A percentile compares a stretch with the other conserved stretches of the same genome.
Evolutionary conservation across 2,329 filamentous ascomycete species (phyloP).

Genomic region (Diplodia sapinea): DNA sequence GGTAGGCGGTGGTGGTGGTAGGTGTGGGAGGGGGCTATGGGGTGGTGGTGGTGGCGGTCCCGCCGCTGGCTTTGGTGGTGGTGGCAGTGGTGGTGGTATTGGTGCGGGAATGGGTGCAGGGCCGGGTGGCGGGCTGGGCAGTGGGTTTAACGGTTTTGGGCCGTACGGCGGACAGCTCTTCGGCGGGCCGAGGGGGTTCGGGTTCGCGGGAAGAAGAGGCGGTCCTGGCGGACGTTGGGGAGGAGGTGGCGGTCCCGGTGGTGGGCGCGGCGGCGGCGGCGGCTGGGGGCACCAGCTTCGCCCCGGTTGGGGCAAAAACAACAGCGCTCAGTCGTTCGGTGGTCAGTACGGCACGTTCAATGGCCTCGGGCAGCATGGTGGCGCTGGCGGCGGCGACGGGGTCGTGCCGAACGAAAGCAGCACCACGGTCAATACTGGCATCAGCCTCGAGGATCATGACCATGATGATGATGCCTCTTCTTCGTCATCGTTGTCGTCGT

Average conservation of each 20-base stretch:
- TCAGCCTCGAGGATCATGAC: constrained; percentile 11
- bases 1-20: constrained; percentile 21
- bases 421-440: background rate
- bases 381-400: background rate
- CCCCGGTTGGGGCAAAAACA: background rate
- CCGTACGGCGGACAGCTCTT: background rate
- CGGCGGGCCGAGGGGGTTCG: constrained; percentile 12
- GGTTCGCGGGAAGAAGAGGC: constrained; percentile 2
- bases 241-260: background rate
- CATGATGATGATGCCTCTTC: background rate
- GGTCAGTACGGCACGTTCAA: constrained; percentile 15
- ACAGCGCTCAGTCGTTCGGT: background rate
- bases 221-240: background rate
- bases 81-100: background rate
- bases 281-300: constrained; percentile 5
- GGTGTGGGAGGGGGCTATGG: constrained; percentile 27
- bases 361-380: background rate
- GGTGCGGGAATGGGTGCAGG: background rate
- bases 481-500: constrained; percentile 34
- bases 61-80: background rate
- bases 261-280: background rate
- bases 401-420: constrained; percentile 5
- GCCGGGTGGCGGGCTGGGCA: background rate
- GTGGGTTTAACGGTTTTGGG: background rate
- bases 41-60: background rate